Evolutionary conservation across 768 basidiomycete species (phyloP), one percentile per base, ranked within the genome.

Genomic region (Peribolospora kevripleyi): DNA sequence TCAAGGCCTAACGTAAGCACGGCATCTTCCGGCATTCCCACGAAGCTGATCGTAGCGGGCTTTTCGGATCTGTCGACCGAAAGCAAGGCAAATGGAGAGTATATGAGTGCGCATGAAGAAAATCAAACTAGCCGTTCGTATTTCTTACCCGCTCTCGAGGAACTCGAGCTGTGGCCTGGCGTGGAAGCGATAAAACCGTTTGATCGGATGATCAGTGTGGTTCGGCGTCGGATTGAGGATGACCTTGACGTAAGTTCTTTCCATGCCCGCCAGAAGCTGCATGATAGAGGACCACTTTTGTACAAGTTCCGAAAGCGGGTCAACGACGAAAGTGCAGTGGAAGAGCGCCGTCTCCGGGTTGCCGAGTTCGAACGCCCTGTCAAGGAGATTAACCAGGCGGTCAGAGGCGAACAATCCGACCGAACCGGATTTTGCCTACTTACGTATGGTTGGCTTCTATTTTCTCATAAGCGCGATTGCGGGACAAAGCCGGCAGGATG

Each of bases 1-100:
- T 97, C 91, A 76, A 93, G 81, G 4, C 78, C 78, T n/a, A 97
- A 73, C 0, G 91, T 97, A 62, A 88, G 86, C 55, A 98, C 85
- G 0, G 88, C 84, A 8, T 88, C 82, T 2, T 74, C 66, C 0
- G 91, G 88, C 7, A 98, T 71, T 53, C 73, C 74, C 7, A 72
- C 71, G 67, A 98, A 95, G 3, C 70, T 65, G 1, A 79, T 74
- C 25, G 72, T 69, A 0, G 80, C 71, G 2, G 74, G 68, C 9
- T 76, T 62, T 61, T 85, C 82, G 40, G 72, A 65, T 1, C 81
- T 84, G 46, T 7, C 55, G 25, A 1, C 25, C 6, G 37, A 47
- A 45, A 4, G 37, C 50, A 9, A 52, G 52, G 46, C 42, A 6
- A 36, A 42, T 42, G 25, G 25, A 25, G 25, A 25, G 1, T 3